These are phyloP conservation scores for Gypsophila paniculata DNA, from an alignment of 179 eudicot genomes.

Conservation along the genomic window DNA sequence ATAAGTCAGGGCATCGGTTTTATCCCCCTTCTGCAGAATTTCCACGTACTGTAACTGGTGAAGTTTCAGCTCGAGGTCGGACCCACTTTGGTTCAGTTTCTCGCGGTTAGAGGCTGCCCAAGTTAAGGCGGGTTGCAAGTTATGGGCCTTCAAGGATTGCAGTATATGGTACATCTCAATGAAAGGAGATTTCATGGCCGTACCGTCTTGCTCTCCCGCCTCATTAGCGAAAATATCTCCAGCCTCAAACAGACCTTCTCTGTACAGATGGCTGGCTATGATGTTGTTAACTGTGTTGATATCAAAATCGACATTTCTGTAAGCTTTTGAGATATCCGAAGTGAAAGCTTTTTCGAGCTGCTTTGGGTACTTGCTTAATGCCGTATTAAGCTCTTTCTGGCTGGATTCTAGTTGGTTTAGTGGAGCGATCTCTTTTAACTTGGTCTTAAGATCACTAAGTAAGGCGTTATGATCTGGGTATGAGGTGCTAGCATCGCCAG, in stretches of 20 bases:
- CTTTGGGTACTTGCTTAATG: slow-evolving; percentile 54
- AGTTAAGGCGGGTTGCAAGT: slow-evolving; percentile 66
- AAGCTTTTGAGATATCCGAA: slow-evolving; percentile 72
- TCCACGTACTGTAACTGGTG: slow-evolving; percentile 68
- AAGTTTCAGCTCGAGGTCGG: slow-evolving; percentile 69
- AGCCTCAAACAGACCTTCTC: slow-evolving; percentile 61
- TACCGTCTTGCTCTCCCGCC: slow-evolving; percentile 45
- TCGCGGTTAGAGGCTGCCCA: slow-evolving; percentile 64
- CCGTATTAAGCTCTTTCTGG: slow-evolving; percentile 57
- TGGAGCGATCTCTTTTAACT: slow-evolving; percentile 48
- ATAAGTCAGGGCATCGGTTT: slow-evolving; percentile 64
- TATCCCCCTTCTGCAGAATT: slow-evolving; percentile 50
- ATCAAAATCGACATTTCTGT: slow-evolving; percentile 61
- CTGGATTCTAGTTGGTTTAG: slow-evolving; percentile 40
- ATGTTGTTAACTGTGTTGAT: slow-evolving; percentile 51
- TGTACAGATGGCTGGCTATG: slow-evolving; percentile 62
- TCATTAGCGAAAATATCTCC: slow-evolving; percentile 57
- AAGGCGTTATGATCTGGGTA: slow-evolving; percentile 38
- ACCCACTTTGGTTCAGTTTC: slow-evolving; percentile 56
- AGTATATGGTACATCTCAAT: slow-evolving; percentile 67
- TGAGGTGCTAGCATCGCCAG: slow-evolving; percentile 35
- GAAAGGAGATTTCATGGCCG: slow-evolving; percentile 46
- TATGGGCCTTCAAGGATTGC: slow-evolving; percentile 55
- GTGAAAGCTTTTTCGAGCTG: slow-evolving; percentile 57
- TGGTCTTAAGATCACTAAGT: slow-evolving; percentile 53